Evolutionary conservation across 805 yeast species (phyloP).

Genomic region (Lachancea nothofagi): DNA sequence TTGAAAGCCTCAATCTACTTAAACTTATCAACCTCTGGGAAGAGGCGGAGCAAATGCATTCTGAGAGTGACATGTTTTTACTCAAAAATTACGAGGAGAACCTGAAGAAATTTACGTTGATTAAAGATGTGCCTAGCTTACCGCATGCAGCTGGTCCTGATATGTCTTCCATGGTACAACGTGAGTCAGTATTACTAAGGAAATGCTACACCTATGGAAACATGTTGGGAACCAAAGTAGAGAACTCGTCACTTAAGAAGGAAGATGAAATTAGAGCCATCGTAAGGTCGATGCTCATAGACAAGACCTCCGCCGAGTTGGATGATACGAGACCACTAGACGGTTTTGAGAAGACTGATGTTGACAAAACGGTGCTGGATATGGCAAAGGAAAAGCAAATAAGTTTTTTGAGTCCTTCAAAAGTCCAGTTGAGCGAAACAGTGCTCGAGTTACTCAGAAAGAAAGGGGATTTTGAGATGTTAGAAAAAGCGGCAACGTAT

Average conservation of each 20-base stretch:
- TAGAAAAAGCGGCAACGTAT: constrained; percentile 44
- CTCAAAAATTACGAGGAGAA: constrained; percentile 43
- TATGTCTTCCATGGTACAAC: constrained; percentile 63
- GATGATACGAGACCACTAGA: constrained; percentile 32
- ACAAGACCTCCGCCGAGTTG: constrained; percentile 21
- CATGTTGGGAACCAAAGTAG: constrained; percentile 23
- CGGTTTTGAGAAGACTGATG: constrained; percentile 46
- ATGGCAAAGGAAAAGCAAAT: constrained; percentile 51
- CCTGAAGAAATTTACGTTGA: constrained; percentile 40
- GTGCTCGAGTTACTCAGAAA: constrained; percentile 23
- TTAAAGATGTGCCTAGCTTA: constrained; percentile 22
- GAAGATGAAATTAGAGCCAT: constrained; percentile 30
- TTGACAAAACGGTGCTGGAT: constrained; percentile 38
- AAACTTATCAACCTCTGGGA: constrained; percentile 63
- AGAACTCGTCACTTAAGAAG: not conserved
- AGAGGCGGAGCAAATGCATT: constrained; percentile 38
- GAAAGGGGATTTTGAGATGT: constrained; percentile 33
- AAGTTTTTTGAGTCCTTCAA: constrained; percentile 44
- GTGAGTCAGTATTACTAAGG: constrained; percentile 50
- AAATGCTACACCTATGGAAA: constrained; percentile 36
- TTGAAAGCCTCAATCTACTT: constrained; percentile 45
- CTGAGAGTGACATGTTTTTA: constrained; percentile 13
- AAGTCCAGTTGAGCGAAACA: constrained; percentile 23
- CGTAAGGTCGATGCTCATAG: constrained; percentile 34
- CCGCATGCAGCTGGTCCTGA: constrained; percentile 37